Evolutionary conservation across 2,329 filamentous ascomycete genomes (phyloP), one percentile per base, ranked within the genome.

Genomic region (Scytalidium sp.): DNA sequence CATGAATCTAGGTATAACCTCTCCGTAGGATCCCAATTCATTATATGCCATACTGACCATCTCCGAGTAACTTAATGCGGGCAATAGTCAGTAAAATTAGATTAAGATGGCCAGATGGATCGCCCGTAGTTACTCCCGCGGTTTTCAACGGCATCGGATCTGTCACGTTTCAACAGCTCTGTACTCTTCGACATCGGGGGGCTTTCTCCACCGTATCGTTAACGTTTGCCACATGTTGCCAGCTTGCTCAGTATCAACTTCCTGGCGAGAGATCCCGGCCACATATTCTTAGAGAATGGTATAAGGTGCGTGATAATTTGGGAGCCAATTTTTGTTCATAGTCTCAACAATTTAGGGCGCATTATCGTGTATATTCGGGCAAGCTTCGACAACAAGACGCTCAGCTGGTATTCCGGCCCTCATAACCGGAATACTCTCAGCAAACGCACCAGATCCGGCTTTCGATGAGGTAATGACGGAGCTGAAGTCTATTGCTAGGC

Each of bases 131-230:
- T n/a, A 76, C 78, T 2, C 69, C 66, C 9, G 68, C 75, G 1
- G 75, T 85, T 1, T 88, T 91, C 53, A 75, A 81, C 36, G 72
- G 71, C 8, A 80, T 93, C 32, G 91, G 91, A 8, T 75, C 81
- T 36, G 70, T 96, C 6, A 86, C 89, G 15, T 96, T 97, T 63
- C 81, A 81, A 2, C 90, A 99, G 63, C 75, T 99, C 8, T 83
- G 90, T 0, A 88, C 82, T 46, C 75, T 99, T 23, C 82, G 94
- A 39, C 94, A 99, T 67, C 81, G 94, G 50, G 94, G 94, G 50
- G 94, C 94, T 6, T 96, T 97, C 63, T 94, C 90, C 0, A 93
- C 93, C 0, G 94, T 97, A 2, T 88, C 93, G 1, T 84, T 90
- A 47, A 96, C 92, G 0, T 97, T 97, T 67, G 80, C 83, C 1